Conservation (phyloP, 441 rosid genomes). For the Populus hybrid region DNA sequence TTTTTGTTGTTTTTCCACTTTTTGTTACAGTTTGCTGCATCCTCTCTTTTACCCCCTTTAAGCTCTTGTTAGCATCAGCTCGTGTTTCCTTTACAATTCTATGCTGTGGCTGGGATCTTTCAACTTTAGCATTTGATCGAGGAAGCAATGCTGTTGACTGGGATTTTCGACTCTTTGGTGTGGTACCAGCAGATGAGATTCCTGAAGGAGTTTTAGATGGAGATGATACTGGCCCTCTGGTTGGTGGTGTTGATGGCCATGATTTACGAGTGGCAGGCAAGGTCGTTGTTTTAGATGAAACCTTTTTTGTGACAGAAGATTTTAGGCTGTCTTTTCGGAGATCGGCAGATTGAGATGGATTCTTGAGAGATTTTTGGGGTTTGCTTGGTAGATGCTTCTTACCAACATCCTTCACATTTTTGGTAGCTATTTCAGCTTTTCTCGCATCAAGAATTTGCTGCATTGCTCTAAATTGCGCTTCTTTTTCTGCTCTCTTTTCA, state of each 20-base stretch:
- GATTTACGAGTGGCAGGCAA: slow-evolving; percentile 52
- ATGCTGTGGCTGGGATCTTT: slow-evolving; percentile 31
- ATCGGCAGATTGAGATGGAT: slow-evolving; percentile 35
- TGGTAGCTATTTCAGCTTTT: slow-evolving; percentile 49
- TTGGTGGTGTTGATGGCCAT: slow-evolving; percentile 56
- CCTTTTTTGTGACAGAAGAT: slow-evolving; percentile 37
- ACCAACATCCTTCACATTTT: slow-evolving; percentile 30
- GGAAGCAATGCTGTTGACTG: slow-evolving; percentile 32
- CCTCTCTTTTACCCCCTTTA: slow-evolving; percentile 35
- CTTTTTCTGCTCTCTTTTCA: slow-evolving; percentile 49
- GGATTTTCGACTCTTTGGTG: slow-evolving; percentile 41
- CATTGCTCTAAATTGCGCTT: slow-evolving; percentile 50
- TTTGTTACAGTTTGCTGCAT: slow-evolving; percentile 30
- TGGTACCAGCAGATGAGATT: slow-evolving; percentile 37
- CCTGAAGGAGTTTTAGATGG: slow-evolving; percentile 40
- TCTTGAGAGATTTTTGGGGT: slow-evolving; percentile 30
- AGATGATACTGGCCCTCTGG: slow-evolving; percentile 38
- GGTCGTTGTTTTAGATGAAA: slow-evolving; percentile 37
- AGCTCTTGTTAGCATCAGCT: slow-evolving; percentile 16
- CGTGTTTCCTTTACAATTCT: slow-evolving; percentile 32
- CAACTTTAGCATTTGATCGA: slow-evolving; percentile 39
- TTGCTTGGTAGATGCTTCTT: slow-evolving; percentile 34
- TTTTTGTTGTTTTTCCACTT: slow-evolving; percentile 34
- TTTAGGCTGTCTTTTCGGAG: slow-evolving; percentile 38
- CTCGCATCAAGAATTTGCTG: slow-evolving; percentile 45